Base-by-base conservation (phyloP, 208 protist species). In the Leptomonas pyrrhocoris region DNA sequence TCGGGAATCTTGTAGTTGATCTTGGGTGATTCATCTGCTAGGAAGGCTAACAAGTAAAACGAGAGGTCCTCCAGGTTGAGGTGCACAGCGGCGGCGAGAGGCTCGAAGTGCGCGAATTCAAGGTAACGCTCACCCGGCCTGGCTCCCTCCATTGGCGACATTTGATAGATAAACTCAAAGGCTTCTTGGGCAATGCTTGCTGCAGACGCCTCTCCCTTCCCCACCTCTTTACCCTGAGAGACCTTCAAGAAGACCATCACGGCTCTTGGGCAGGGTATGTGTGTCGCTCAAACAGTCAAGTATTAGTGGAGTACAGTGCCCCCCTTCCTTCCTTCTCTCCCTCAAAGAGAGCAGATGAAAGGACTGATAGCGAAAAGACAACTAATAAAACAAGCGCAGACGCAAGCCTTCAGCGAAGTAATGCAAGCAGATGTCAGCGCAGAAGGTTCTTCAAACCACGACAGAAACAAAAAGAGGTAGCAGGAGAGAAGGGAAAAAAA, bases 11-110 rank as follows among this genome's bases (percentile, higher is more conserved):
- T 61, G 28, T 70, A 79, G 6, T 68, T 69, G 21, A 59, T 49
- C 46, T 76, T 70, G 15, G 69, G 38, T 0, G 71, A 66, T 46
- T 78, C 79, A 55, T 80, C 58, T 12, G 76, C 54, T n/a, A 64
- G 57, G 38, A 79, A 95, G 48, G 90, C 81, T 8, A 95, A 71
- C 4, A 86, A 43, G 68, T 95, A 89, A 13, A 95, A 59, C 0
- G 84, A 90, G 7, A 82, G 76, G 66, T 92, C 84, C 12, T 93
- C 85, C 18, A 87, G 58, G 19, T 54, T 72, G n/a, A 92, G 53
- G 28, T 70, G 68, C 2, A 82, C 60, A 23, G 77, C 57, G 13
- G 81, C 49, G 8, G 86, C 81, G 16, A 95, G 73, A 3, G 51
- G 71, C 16, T 67, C 77, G 48, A 94, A 79, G 68, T 90, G 88